Conservation (phyloP, 108 stramenopile species). For the Cylindrotheca closterium region DNA sequence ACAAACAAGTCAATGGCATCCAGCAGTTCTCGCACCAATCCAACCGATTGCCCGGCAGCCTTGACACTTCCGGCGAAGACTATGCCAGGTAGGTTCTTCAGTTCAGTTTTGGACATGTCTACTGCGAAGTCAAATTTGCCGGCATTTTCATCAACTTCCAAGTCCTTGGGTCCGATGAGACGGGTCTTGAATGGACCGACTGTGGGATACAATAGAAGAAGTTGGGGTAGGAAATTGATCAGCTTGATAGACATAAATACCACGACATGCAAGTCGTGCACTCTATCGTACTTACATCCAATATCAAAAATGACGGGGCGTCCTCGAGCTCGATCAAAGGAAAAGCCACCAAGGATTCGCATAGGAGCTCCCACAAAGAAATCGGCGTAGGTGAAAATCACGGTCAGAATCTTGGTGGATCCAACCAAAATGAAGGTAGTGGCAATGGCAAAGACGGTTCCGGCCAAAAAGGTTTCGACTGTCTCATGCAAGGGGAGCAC, state of each 20-base stretch:
- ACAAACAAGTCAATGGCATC: conserved; percentile 89
- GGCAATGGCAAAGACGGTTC: conserved; percentile 88
- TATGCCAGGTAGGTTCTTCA: conserved; percentile 38
- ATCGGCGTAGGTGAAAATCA: conserved; percentile 85
- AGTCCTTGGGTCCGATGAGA: conserved; percentile 72
- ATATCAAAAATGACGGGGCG: conserved; percentile 89
- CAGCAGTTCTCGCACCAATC: conserved; percentile 65
- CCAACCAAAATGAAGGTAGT: conserved; percentile 92
- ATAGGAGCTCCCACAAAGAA: conserved; percentile 63
- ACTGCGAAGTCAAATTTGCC: conserved; percentile 20
- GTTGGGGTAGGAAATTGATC: neutral
- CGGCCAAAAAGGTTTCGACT: conserved; percentile 89
- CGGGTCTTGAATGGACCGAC: conserved; percentile 81
- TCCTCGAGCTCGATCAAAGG: conserved; percentile 80
- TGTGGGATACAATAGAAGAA: neutral
- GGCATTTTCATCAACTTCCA: conserved; percentile 36
- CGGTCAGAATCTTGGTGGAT: conserved; percentile 86
- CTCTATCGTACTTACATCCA: conserved; percentile 24
- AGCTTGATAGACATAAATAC: no score
- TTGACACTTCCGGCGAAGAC: conserved; percentile 66
- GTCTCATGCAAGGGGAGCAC: conserved; percentile 90
- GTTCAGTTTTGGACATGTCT: conserved; percentile 47
- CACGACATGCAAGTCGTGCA: no score
- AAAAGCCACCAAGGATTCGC: conserved; percentile 80
- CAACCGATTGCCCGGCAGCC: conserved; percentile 63